Evolutionary conservation across 192 early-diverging fungal genomes (phyloP), one percentile per base, ranked within the genome.

Genomic region (Podila clonocystis): DNA sequence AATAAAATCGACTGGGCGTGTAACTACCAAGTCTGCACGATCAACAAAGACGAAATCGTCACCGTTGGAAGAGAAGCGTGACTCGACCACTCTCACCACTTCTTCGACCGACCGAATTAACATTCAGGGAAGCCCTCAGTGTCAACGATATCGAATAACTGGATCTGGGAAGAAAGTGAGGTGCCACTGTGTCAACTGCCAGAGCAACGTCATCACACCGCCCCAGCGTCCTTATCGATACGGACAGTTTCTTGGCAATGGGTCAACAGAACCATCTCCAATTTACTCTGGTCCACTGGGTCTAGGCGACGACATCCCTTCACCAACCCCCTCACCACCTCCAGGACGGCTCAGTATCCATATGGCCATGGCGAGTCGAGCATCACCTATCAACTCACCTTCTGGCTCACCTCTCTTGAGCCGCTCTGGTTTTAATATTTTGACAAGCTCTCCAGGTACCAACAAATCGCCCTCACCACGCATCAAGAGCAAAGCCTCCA

Each of bases 281-380:
- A 68, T 80, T 8, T 80, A 80, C 31, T 65, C 77, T 15, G 77
- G 77, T 7, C 71, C 77, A 17, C 31, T 80, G 38, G 77, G 77
- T n/a, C 58, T 80, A 0, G 71, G 77, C 1, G 77, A 80, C 20
- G 77, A 80, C 26, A 73, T 80, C 30, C 77, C 77, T 19, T 80
- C 77, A 13, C 77, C 77, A 15, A 69, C 77, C 1, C 77, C 77
- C 9, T 80, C 77, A 28, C 77, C 77, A 45, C 15, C 77, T 2
- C 57, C 70, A 58, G 71, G 77, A 61, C 45, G 77, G 36, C 45
- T 73, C n/a, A 68, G 71, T 19, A 73, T 73, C 36, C 77, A 80
- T 36, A 80, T 80, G 77, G 77, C 77, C 5, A 80, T 80, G 77
- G 52, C 52, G 8, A 65, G 62, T 31, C 62, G 77, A 9, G 61